Evolutionary conservation across 1,139 yeast species (phyloP), one percentile per base, ranked within the genome.

Genomic region (Kodamaea anthophila): DNA sequence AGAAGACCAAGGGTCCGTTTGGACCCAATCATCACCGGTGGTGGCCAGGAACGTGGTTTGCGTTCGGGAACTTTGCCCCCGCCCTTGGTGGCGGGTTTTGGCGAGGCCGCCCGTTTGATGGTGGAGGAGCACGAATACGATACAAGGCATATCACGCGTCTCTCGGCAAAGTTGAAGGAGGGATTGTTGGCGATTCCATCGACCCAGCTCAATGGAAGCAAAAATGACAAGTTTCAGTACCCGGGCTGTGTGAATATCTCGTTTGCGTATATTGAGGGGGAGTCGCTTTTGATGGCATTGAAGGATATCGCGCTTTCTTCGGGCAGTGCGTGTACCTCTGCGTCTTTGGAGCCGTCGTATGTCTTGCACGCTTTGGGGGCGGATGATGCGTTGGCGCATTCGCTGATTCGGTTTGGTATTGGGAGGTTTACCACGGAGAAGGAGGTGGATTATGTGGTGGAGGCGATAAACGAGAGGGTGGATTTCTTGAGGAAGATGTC

Each of bases 281-380:
- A 91, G 62, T 88, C 97, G 1, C 69, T 91, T 45, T 68, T 91
- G 47, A 91, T 91, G 99, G 98, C 98, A 1, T 74, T 91, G 51
- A 88, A 91, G 53, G 98, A 91, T 55, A 86, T 91, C 51, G 98
- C 98, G 0, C 71, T 91, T 43, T 82, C 94, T 38, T 85, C 96
- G 3, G 98, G 98, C 20, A 86, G 96, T n/a, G 98, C 98, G 3
- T 91, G 99, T 69, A 91, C 99, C 5, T 88, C 97, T 20, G 97
- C 98, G 0, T 88, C 97, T 5, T 72, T 91, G 48, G 99, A 91
- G 58, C 99, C 99, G 15, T 85, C 96, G 3, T 91, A 91, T 48
- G 99, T 91, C 22, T 70, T 91, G 49, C 94, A 91, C 47, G 97
- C 98, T 1, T 68, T 91, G 31, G 99, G 99, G 31, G 96, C 95